phyloP scores from a whole-genome alignment of 148 eudicot species.

The Rheum nobile region DNA sequence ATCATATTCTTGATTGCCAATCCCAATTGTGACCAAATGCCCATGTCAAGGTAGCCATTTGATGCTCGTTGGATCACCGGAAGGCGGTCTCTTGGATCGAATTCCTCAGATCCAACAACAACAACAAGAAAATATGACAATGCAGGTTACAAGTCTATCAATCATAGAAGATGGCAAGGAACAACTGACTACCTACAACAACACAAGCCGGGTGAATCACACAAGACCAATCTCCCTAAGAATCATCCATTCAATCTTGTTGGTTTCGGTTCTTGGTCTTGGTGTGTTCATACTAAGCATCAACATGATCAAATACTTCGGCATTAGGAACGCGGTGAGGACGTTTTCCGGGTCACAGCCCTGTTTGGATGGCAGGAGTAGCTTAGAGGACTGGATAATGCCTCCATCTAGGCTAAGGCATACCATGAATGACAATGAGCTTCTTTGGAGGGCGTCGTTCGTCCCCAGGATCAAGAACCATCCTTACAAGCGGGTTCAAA shows the following conservation, averaged over 20 bases:
- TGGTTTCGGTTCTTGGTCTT: constrained; percentile 26
- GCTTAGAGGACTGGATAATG: background rate
- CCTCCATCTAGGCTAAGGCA: constrained; percentile 23
- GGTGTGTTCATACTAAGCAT: constrained; percentile 29
- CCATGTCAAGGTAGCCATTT: background rate
- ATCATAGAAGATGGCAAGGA: constrained; percentile 17
- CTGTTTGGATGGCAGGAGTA: constrained; percentile 15
- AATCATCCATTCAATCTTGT: constrained; percentile 25
- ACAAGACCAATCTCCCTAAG: constrained; percentile 20
- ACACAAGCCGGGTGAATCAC: constrained; percentile 12
- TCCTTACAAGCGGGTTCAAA: constrained; percentile 48
- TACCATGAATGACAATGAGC: constrained; percentile 45
- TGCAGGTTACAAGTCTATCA: constrained; percentile 17
- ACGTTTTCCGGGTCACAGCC: constrained; percentile 2
- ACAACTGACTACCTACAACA: constrained; percentile 7
- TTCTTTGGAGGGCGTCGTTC: constrained; percentile 77
- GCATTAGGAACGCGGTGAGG: constrained; percentile 8
- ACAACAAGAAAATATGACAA: constrained; percentile 4
- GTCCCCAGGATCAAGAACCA: constrained; percentile 41
- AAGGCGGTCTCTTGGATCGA: background rate
- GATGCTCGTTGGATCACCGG: constrained; percentile 1
- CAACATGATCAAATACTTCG: constrained; percentile 27
- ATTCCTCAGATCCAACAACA: background rate
- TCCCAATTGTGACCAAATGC: background rate
- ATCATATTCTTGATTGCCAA: background rate